Conservation (phyloP, 2,329 filamentous ascomycete species). For the Penicillium sp. region DNA sequence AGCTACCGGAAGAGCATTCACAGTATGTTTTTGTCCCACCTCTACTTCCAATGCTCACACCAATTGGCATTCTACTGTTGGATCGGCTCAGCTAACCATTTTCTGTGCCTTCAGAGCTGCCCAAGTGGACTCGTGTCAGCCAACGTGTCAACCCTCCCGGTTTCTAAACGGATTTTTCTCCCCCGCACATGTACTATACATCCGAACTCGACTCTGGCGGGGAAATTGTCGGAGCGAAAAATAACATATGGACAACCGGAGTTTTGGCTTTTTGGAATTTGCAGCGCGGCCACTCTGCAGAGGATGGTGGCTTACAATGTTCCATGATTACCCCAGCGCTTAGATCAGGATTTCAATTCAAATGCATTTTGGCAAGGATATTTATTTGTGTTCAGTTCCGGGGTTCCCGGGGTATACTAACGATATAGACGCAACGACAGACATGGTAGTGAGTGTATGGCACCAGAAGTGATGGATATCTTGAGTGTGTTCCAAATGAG, state of each 20-base stretch:
- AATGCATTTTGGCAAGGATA: slow-evolving; percentile 8
- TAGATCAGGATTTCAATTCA: slow-evolving; percentile 20
- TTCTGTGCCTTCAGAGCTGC: slow-evolving; percentile 57
- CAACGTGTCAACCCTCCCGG: slow-evolving; percentile 92
- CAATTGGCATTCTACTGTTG: not conserved
- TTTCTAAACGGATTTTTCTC: slow-evolving; percentile 57
- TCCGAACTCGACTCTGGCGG: slow-evolving; percentile 6
- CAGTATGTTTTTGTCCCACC: slow-evolving; percentile 61
- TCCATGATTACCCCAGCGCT: slow-evolving; percentile 23
- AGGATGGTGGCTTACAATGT: slow-evolving; percentile 20
- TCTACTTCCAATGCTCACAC: not conserved
- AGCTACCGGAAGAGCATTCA: slow-evolving; percentile 95
- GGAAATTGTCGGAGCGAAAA: slow-evolving; percentile 13
- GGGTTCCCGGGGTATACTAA: slow-evolving; percentile 1
- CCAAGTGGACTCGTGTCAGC: slow-evolving; percentile 93
- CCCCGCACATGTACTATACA: slow-evolving; percentile 31
- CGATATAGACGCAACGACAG: not conserved
- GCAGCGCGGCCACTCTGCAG: slow-evolving; percentile 12
- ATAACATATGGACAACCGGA: slow-evolving; percentile 29
- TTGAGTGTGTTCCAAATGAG: not conserved
- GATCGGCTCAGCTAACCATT: not conserved
- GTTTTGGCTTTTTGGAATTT: slow-evolving; percentile 33
- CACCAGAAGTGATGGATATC: slow-evolving; percentile 5
- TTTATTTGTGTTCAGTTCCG: not conserved
- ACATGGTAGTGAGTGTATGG: slow-evolving; percentile 13